Base-by-base conservation (phyloP, 2,329 filamentous ascomycete genomes). In the Aureobasidium sp. region DNA sequence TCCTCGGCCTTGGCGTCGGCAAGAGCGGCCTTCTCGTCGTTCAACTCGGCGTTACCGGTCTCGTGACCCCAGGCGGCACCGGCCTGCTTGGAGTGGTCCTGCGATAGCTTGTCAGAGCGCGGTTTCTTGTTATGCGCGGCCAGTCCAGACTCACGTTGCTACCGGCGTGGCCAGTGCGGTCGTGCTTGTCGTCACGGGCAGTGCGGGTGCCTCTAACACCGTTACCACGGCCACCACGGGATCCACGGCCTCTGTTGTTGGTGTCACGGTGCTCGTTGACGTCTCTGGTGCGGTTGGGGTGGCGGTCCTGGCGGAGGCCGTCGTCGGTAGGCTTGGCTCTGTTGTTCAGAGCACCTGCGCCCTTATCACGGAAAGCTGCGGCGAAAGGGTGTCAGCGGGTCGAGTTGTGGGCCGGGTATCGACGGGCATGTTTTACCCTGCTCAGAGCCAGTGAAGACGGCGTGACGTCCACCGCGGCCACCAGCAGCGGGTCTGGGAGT, bases 21-120 rank as follows among this genome's bases (percentile, higher is more conserved):
- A 76, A 95, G 91, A 70, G 89, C 94, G 70, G 88, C 91, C 78
- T 90, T 85, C 84, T 97, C 94, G 71, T 97, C 94, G 73, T 89
- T 89, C 79, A 89, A 86, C 80, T 95, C 91, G 73, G 88, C 88
- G 66, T 87, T 81, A 71, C 91, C 94, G 73, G 90, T 88, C 70
- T 84, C 83, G 73, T 85, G 87, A 71, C 93, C 94, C 91, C 93
- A 97, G 70, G 90, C 89, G 77, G 93, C 89, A 73, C 86, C 89
- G 74, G 88, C 86, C 79, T 93, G 88, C 85, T 95, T 95, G 71
- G 91, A 88, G 72, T 89, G 88, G 67, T 90, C 88, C 60, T 55
- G 34, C 17, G 72, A 89, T 90, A 60, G 8, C 17, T 27, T 34
- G 63, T 73, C 68, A 70, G 70, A 42, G 48, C 36, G 2, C 42